phyloP scores from a whole-genome alignment of 306 rosid genomes.

The Casuarina equisetifolia region DNA sequence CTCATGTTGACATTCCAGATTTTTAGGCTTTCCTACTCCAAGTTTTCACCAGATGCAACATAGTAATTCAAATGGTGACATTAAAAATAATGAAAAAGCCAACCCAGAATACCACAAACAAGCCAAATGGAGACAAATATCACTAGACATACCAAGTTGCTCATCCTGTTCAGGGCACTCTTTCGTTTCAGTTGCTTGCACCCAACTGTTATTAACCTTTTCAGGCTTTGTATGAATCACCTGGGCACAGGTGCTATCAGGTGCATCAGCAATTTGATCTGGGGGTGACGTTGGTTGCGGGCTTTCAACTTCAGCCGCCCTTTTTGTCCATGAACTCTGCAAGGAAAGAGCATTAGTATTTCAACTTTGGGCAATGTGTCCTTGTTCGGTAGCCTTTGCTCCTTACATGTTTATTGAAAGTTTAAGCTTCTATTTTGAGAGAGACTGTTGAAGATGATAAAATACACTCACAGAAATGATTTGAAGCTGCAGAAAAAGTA shows the following conservation, averaged over 20 bases:
- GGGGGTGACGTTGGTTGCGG: constrained; percentile 42
- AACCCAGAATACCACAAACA: background rate
- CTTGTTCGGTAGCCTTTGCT: background rate
- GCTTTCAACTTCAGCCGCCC: constrained; percentile 48
- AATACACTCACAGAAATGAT: background rate
- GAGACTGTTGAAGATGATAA: background rate
- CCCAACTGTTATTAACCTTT: constrained; percentile 35
- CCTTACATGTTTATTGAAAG: background rate
- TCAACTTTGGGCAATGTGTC: background rate
- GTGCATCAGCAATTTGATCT: constrained; percentile 38
- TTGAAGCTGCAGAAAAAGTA: background rate
- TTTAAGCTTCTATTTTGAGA: background rate
- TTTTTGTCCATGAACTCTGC: constrained; percentile 57
- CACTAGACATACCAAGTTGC: constrained; percentile 47
- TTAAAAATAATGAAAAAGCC: constrained; percentile 22
- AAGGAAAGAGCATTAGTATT: constrained; percentile 24
- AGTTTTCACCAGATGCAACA: constrained; percentile 51
- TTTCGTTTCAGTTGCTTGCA: constrained; percentile 34
- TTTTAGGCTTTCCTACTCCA: constrained; percentile 40
- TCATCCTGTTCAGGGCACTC: constrained; percentile 39
- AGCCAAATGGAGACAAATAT: constrained; percentile 15
- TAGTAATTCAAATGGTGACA: constrained; percentile 14
- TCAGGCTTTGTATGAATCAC: constrained; percentile 42
- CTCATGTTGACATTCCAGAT: constrained; percentile 27
- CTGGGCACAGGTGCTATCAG: constrained; percentile 55